These are phyloP conservation scores for Garcia nutans DNA, from an alignment of 345 rosid genomes.

Conservation along the genomic window DNA sequence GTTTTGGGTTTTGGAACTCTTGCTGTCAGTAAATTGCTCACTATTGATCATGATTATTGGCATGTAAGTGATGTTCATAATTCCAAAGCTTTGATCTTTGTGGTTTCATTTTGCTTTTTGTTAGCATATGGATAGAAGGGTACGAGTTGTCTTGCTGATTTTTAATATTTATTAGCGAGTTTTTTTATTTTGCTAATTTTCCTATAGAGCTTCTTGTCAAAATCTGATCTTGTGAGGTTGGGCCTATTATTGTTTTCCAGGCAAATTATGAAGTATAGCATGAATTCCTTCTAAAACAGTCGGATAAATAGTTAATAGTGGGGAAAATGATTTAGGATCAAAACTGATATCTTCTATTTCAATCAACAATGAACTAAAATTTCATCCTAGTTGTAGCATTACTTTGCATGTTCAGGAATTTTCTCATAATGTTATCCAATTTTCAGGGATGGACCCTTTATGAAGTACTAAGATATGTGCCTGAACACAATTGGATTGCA, in stretches of 20 bases:
- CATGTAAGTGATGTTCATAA: conserved; percentile 57
- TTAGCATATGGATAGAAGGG: background rate
- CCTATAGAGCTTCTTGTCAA: no score
- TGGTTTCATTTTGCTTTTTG: background rate
- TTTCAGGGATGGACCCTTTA: conserved; percentile 90
- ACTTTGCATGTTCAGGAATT: background rate
- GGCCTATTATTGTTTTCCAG: background rate
- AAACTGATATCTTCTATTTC: background rate
- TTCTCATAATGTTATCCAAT: conserved; percentile 11
- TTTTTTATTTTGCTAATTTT: conserved; percentile 1
- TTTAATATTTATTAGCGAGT: background rate
- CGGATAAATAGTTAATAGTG: background rate
- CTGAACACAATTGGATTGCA: conserved; percentile 91
- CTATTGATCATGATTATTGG: conserved; percentile 92
- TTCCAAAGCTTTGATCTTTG: background rate
- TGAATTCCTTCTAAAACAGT: background rate
- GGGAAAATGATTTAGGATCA: background rate
- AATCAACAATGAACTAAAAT: background rate
- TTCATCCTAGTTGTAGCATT: background rate
- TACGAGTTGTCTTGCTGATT: background rate
- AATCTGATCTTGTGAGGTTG: no score
- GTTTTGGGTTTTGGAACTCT: conserved; percentile 81
- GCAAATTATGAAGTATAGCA: background rate
- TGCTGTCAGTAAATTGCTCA: conserved; percentile 69
- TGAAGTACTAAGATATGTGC: conserved; percentile 77